Evolutionary conservation across 129 eudicot genomes (phyloP).

Genomic region (Scalesia atractyloides): DNA sequence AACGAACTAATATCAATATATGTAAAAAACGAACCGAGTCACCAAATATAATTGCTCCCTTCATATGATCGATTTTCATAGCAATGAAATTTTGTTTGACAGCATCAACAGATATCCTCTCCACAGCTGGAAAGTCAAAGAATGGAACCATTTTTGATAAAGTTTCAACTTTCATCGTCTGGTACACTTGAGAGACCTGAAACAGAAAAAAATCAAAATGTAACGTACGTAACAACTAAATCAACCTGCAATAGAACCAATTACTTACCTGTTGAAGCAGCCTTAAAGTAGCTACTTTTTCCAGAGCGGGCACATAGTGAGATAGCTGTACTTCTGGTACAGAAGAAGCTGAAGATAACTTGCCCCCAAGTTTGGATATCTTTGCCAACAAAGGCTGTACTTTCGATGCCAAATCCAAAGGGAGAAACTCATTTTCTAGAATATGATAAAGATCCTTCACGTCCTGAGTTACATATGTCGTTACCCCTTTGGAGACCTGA

Average conservation of each 20-base stretch:
- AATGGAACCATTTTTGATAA: conserved; percentile 71
- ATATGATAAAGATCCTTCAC: conserved; percentile 76
- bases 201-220: background rate
- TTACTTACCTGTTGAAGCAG: conserved; percentile 71
- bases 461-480: conserved; percentile 84
- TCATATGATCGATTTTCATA: conserved; percentile 72
- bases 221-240: background rate
- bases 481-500: conserved; percentile 79
- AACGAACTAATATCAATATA: background rate
- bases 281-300: conserved; percentile 74
- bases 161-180: conserved; percentile 63
- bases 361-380: conserved; percentile 74
- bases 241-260: background rate
- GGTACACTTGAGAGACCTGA: conserved; percentile 75
- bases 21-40: conserved; percentile 41
- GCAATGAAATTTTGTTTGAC: conserved; percentile 58
- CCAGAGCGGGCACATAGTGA: conserved; percentile 63
- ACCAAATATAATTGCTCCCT: conserved; percentile 65
- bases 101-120: conserved; percentile 80
- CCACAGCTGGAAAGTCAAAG: conserved; percentile 60
- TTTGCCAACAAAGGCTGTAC: conserved; percentile 66
- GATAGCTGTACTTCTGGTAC: conserved; percentile 77
- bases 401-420: conserved; percentile 61
- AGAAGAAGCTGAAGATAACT: conserved; percentile 72
- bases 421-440: conserved; percentile 73